phyloP scores from a whole-genome alignment of 352 stramenopile genomes.

The Globisporangium abappressorium region DNA sequence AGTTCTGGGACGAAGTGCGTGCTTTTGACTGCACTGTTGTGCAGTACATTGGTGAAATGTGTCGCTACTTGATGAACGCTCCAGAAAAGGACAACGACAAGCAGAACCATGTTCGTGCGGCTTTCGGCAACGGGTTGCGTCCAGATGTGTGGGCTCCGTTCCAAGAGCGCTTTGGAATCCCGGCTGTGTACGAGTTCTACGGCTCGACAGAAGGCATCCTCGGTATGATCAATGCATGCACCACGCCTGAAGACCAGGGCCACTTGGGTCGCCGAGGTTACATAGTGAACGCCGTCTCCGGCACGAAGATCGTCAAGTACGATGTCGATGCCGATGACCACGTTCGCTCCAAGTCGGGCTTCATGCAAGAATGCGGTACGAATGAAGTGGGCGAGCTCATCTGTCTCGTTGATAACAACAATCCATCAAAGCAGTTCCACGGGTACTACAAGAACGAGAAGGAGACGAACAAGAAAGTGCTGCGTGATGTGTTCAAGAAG shows the following conservation, averaged over 20 bases:
- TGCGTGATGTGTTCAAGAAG: conserved; percentile 75
- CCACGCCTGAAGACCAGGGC: conserved; percentile 45
- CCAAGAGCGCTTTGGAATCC: conserved; percentile 83
- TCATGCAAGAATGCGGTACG: conserved; percentile 40
- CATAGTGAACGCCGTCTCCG: conserved; percentile 48
- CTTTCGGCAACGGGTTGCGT: conserved; percentile 90
- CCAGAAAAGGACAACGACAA: conserved; percentile 47
- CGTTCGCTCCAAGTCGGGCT: conserved; percentile 46
- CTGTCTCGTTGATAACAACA: conserved; percentile 40
- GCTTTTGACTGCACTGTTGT: conserved; percentile 69
- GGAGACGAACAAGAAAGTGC: conserved; percentile 85
- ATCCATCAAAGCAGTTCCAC: conserved; percentile 72
- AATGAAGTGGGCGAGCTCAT: conserved; percentile 82
- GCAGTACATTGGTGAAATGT: conserved; percentile 92
- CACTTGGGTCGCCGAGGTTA: conserved; percentile 63
- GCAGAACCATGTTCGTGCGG: conserved; percentile 69
- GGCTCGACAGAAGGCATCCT: conserved; percentile 88
- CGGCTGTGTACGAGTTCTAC: conserved; percentile 91
- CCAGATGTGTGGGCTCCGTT: conserved; percentile 88
- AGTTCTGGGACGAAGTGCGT: conserved; percentile 78
- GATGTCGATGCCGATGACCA: conserved; percentile 76
- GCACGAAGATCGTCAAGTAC: conserved; percentile 71
- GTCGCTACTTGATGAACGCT: conserved; percentile 76
- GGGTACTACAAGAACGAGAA: conserved; percentile 83
- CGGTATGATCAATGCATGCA: conserved; percentile 80